Evolutionary conservation across 1,284 basidiomycete genomes (phyloP), one percentile per base, ranked within the genome.

Genomic region (Trichosporon sp.): DNA sequence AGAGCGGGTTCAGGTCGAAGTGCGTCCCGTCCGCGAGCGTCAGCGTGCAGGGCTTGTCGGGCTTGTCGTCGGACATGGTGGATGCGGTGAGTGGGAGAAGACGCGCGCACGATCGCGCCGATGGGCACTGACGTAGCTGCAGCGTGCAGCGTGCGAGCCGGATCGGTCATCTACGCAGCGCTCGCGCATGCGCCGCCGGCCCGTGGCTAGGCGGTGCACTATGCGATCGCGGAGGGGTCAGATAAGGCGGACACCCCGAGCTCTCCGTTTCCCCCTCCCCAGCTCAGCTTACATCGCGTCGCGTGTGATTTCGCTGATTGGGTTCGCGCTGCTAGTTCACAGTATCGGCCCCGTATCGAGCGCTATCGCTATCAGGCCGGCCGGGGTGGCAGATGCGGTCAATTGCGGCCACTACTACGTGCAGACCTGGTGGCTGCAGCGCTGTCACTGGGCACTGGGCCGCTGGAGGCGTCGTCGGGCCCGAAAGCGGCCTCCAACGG

Each of bases 1-100:
- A 68, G 3, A 83, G 75, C 2, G 74, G 72, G 18, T 75, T 77
- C 29, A 83, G 76, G 69, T 82, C 82, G 70, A 79, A 83, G 71
- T 80, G 78, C 21, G 80, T 82, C 18, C 81, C 80, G 68, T 82
- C 80, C 12, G 67, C 66, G 12, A 81, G 74, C 0, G 80, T 82
- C 65, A 81, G 71, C 1, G 76, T 81, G 68, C 81, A 81, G 6
- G 76, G 74, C 6, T 74, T 72, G 53, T 65, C 29, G 13, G 44
- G 27, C 25, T 63, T 53, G 25, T 47, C 29, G 44, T 65, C 62
- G 21, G 44, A 3, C 60, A 63, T 53, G 34, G 65, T 21, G 15
- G 38, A 42, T 42, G 38, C 6, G n/a, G 38, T 13, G 38, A 18
- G n/a, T n/a, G 38, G 38, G 13, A n/a, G 38, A 18, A 42, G 38